Evolutionary conservation across 176 grass and related monocot species (phyloP), one percentile per base, ranked within the genome.

Genomic region (Saccharum officinarum): DNA sequence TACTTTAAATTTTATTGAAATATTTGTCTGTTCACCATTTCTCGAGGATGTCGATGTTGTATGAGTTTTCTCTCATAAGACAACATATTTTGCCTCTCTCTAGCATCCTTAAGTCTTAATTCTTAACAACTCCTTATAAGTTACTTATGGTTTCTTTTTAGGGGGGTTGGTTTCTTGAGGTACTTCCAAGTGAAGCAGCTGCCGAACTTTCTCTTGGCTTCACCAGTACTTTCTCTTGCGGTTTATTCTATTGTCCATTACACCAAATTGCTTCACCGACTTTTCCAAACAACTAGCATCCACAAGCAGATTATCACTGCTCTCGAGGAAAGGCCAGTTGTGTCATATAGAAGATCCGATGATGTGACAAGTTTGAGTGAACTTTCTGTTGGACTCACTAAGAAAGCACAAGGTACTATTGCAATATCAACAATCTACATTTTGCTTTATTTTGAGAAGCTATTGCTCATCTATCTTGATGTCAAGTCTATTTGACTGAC

Each of bases 121-220:
- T 16, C 7, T 81, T 79, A n/a, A n/a, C 28, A 13, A 18, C 6
- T 60, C 17, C 83, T 83, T 44, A 82, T 17, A 45, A 57, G 4
- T 15, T 83, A 68, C 64, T 85, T 60, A 73, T 54, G 42, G 39
- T 72, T 85, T 84, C 15, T 7, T 78, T 81, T 78, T 66, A 98
- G 96, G 91, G 88, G 91, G 50, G 93, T 95, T 85, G 96, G 96
- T 86, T 98, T 98, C 86, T 92, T 98, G 83, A 92, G 86, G 83
- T 98, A 98, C 80, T 98, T 98, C 82, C 83, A 96, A 91, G 90
- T 95, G 74, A 95, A 98, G 84, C 97, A 98, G 86, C 87, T 98
- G 76, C 93, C 97, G 8, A 98, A 96, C 87, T 98, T 96, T 94
- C 91, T 98, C 70, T 88, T 98, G 64, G 97, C 97, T 84, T 98